phyloP scores from a whole-genome alignment of 208 protist species.

The Balamuthia mandrillaris region DNA sequence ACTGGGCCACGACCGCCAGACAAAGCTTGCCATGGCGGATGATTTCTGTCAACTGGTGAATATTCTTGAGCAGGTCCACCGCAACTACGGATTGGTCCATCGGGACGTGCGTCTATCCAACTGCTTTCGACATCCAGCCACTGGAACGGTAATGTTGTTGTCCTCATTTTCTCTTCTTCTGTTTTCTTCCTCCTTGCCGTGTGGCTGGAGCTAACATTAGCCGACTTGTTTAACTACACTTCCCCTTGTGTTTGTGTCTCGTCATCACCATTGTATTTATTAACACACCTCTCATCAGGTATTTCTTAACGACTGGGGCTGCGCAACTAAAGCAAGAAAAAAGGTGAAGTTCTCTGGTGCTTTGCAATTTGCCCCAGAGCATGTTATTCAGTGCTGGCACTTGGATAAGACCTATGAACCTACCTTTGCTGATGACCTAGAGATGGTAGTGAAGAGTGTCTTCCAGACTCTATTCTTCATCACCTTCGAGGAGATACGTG shows the following conservation, averaged over 20 bases:
- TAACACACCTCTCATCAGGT: background rate
- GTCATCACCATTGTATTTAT: too few relatives aligned
- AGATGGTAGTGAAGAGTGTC: background rate
- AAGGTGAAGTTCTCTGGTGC: background rate
- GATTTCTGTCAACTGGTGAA: conserved; percentile 8
- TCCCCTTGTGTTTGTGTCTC: too few relatives aligned
- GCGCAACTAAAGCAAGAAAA: background rate
- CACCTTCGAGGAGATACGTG: background rate
- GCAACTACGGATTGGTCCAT: background rate
- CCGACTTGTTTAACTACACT: too few relatives aligned
- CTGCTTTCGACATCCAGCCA: background rate
- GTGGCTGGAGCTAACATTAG: too few relatives aligned
- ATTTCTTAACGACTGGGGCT: conserved; percentile 4
- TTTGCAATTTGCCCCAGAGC: background rate
- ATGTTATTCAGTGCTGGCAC: background rate
- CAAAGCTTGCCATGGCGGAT: background rate
- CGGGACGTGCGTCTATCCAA: background rate
- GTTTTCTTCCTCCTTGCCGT: background rate
- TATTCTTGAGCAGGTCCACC: background rate
- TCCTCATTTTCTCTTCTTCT: background rate
- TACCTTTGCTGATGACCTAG: background rate
- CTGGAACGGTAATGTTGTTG: background rate
- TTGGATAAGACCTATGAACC: background rate
- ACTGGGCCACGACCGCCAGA: background rate
- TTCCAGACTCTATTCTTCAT: background rate